Percentiles rank a stretch among this genome's conserved stretches.
These are phyloP conservation scores for Cyclaneusma minus DNA, from an alignment of 2,329 filamentous ascomycete species.

Conservation along the genomic window DNA sequence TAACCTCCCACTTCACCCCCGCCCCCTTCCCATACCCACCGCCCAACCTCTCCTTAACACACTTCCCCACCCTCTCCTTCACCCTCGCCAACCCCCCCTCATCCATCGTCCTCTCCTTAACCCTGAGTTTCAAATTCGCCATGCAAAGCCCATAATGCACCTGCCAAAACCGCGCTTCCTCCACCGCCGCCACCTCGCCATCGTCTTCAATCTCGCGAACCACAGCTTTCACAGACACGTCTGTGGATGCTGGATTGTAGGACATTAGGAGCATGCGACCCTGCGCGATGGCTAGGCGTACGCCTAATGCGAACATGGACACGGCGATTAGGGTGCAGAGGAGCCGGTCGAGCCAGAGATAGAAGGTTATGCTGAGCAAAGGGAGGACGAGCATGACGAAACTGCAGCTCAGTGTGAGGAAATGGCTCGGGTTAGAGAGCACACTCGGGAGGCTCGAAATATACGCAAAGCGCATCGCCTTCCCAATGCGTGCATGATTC, in stretches of 20 bases:
- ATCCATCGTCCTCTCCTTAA: conserved; percentile 42
- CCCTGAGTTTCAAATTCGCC: conserved; percentile 75
- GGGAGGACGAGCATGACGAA: conserved; percentile 66
- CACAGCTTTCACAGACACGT: conserved; percentile 15
- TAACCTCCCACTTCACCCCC: conserved; percentile 84
- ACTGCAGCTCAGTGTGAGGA: conserved; percentile 81
- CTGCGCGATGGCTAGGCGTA: conserved; percentile 69
- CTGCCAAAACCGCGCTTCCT: conserved; percentile 95
- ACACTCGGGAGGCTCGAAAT: conserved; percentile 70
- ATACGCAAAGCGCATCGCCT: conserved; percentile 75
- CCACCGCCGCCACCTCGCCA: conserved; percentile 57
- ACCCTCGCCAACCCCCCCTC: conserved; percentile 60
- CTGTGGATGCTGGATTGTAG: conserved; percentile 40
- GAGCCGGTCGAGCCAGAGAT: conserved; percentile 68
- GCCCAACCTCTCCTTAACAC: conserved; percentile 75
- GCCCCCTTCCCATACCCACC: conserved; percentile 73
- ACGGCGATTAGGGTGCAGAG: conserved; percentile 70
- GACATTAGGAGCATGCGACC: conserved; percentile 95
- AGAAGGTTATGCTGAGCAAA: conserved; percentile 65
- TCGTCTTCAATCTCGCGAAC: conserved; percentile 75
- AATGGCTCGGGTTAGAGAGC: conserved; percentile 90
- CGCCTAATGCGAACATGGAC: conserved; percentile 77
- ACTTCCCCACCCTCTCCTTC: conserved; percentile 56
- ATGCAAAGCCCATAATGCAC: conserved; percentile 95
- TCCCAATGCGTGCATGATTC: conserved; percentile 85